These are phyloP conservation scores for Brasenia schreberi DNA, from an alignment of 164 flowering plant genomes.

Conservation along the genomic window DNA sequence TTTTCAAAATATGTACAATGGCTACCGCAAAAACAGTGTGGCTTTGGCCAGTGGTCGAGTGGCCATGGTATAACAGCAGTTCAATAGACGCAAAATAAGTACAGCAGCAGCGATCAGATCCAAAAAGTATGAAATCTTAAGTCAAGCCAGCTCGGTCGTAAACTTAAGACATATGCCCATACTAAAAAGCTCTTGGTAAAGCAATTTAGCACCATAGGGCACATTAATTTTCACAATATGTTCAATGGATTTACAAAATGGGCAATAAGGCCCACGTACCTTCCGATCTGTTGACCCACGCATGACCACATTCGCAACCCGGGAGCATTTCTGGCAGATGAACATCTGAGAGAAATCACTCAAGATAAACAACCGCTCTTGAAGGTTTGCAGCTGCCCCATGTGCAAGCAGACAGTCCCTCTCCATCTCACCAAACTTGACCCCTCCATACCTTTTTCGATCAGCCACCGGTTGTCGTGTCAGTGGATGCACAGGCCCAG, in stretches of 20 bases:
- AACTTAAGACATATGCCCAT: constrained; percentile 84
- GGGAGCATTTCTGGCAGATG: constrained; percentile 50
- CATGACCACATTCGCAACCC: constrained; percentile 54
- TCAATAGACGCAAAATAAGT: too few species aligned
- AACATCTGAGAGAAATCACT: constrained; percentile 87
- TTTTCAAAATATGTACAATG: constrained; percentile 50
- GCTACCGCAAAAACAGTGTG: too few species aligned
- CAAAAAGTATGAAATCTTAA: neutral
- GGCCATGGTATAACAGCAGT: too few species aligned
- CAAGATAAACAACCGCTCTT: constrained; percentile 82
- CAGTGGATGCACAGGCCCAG: constrained; percentile 94
- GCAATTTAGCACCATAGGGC: constrained; percentile 88
- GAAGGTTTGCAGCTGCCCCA: constrained; percentile 84
- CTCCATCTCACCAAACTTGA: constrained; percentile 98
- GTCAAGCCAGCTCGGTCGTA: constrained; percentile 31
- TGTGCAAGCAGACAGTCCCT: constrained; percentile 93
- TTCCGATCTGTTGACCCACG: constrained; percentile 41
- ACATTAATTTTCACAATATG: constrained; percentile 55
- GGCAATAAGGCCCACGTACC: constrained; percentile 73
- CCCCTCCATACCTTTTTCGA: constrained; percentile 85
- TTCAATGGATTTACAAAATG: constrained; percentile 58
- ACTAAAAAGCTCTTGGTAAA: constrained; percentile 84
- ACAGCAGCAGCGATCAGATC: too few species aligned
- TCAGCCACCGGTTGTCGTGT: constrained; percentile 94
- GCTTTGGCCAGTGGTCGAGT: too few species aligned